A percentile compares a stretch with the other conserved stretches of the same genome.
Conservation (phyloP, 1,284 basidiomycete species). For the Fistulinella cinereoalba region DNA sequence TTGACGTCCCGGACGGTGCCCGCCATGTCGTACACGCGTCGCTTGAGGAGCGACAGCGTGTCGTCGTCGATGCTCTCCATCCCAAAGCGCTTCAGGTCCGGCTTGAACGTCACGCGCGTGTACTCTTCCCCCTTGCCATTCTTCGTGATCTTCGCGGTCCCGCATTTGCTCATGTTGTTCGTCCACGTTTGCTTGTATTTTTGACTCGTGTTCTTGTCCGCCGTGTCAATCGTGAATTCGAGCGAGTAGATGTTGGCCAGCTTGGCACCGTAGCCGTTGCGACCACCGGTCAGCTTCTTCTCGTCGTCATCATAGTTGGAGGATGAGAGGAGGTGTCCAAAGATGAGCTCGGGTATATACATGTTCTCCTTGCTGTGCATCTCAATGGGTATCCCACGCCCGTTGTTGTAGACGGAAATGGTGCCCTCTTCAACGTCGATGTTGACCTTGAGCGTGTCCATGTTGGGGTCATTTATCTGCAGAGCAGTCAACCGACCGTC, state of each 20-base stretch:
- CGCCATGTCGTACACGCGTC: conserved; percentile 97
- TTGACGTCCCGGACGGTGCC: conserved; percentile 94
- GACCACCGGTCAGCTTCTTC: conserved; percentile 97
- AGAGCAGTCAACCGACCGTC: not conserved
- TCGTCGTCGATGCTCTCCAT: conserved; percentile 94
- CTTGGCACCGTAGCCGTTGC: conserved; percentile 98
- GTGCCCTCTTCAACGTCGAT: conserved; percentile 83
- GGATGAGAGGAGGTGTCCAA: conserved; percentile 92
- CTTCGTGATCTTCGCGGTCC: conserved; percentile 90
- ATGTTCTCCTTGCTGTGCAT: conserved; percentile 92
- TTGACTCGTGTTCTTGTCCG: conserved; percentile 81
- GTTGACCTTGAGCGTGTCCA: conserved; percentile 87
- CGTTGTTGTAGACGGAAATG: conserved; percentile 96
- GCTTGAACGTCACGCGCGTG: conserved; percentile 94
- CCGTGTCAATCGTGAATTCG: conserved; percentile 97
- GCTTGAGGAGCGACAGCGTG: conserved; percentile 85
- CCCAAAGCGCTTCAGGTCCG: conserved; percentile 89
- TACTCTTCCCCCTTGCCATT: conserved; percentile 86
- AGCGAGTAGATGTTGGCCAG: conserved; percentile 98
- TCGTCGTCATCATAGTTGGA: conserved; percentile 99
- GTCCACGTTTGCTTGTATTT: conserved; percentile 97
- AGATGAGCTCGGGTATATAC: conserved; percentile 97
- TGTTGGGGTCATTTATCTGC: conserved; percentile 86
- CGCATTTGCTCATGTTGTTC: conserved; percentile 89
- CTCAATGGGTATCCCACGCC: conserved; percentile 95